These are phyloP conservation scores for Cystobasidium sp. DNA, from an alignment of 1,284 basidiomycete species.

Conservation along the genomic window DNA sequence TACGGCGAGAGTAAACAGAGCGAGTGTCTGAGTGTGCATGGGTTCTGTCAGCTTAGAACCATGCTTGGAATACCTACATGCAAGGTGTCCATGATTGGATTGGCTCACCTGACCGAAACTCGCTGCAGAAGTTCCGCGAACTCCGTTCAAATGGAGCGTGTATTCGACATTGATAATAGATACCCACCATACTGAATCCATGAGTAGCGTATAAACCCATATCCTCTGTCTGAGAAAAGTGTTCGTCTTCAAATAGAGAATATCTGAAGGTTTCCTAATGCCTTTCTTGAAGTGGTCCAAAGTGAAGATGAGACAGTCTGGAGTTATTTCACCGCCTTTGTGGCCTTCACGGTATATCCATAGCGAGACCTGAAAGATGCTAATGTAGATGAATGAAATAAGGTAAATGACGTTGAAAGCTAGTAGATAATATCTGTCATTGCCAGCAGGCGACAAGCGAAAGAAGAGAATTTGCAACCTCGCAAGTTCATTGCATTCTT, in stretches of 20 bases:
- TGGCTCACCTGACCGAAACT: background rate
- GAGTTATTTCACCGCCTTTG: background rate
- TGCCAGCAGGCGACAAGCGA: background rate
- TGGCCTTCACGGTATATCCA: background rate
- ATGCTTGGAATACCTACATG: too few species aligned
- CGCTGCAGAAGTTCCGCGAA: background rate
- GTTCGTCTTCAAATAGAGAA: background rate
- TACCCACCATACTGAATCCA: background rate
- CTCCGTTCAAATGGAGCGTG: background rate
- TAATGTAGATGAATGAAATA: too few species aligned
- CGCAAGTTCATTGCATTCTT: background rate
- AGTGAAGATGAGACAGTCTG: background rate
- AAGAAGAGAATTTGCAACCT: background rate
- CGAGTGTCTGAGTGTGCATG: too few species aligned
- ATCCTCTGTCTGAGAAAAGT: background rate
- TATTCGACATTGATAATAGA: slow-evolving; percentile 5
- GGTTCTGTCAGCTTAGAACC: too few species aligned
- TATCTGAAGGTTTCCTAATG: slow-evolving; percentile 3
- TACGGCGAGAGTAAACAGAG: background rate
- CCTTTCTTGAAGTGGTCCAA: background rate
- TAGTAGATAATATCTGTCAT: background rate
- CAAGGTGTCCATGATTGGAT: too few species aligned
- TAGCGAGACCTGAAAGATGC: background rate
- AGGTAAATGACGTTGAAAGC: background rate
- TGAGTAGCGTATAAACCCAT: background rate